Conservation (phyloP, 768 basidiomycete species). For the Tylopilus balloui region DNA sequence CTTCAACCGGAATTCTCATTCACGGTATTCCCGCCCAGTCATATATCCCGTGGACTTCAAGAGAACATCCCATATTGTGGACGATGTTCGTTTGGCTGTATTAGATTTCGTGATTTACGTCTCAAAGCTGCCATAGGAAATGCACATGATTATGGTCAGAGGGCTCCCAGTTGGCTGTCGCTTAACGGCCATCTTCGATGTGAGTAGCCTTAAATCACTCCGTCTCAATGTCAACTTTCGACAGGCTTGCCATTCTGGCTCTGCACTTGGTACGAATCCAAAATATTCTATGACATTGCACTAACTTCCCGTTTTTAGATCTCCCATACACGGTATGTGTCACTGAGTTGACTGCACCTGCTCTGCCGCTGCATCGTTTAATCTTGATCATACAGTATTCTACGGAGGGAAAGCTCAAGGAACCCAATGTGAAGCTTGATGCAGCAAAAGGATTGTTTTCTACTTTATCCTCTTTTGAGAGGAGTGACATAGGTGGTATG, state of each 20-base stretch:
- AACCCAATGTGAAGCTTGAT: constrained; percentile 83
- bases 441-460: constrained; percentile 84
- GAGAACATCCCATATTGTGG: constrained; percentile 71
- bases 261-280: constrained; percentile 60
- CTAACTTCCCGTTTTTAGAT: constrained; percentile 37
- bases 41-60: constrained; percentile 83
- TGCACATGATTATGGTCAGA: constrained; percentile 79
- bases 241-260: constrained; percentile 87
- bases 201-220: constrained; percentile 33
- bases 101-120: background rate
- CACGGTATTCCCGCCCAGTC: constrained; percentile 37
- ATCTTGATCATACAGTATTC: constrained; percentile 56
- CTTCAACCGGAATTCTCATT: background rate
- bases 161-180: constrained; percentile 84
- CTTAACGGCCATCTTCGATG: constrained; percentile 78
- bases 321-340: constrained; percentile 59
- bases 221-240: background rate
- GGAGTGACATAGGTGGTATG: constrained; percentile 76
- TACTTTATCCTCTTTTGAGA: constrained; percentile 71
- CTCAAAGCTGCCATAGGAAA: constrained; percentile 37
- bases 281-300: background rate
- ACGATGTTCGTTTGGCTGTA: constrained; percentile 64
- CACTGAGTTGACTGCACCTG: background rate
- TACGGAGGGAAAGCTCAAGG: constrained; percentile 92
- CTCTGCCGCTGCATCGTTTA: background rate